A percentile compares a stretch with the other conserved stretches of the same genome.
phyloP scores from a whole-genome alignment of 257 asterid genomes.

The Datura wrightii region DNA sequence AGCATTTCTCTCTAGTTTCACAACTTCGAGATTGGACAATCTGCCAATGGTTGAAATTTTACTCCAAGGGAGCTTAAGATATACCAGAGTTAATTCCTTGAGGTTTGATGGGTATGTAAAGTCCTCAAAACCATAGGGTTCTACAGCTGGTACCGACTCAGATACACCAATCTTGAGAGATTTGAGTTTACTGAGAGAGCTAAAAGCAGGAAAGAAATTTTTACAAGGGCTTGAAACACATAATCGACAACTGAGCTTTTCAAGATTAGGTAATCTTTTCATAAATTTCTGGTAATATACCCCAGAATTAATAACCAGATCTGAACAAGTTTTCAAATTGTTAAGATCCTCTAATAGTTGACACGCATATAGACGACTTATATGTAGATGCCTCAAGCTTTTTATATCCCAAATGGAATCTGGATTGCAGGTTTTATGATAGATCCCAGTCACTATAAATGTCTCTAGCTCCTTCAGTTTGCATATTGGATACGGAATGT shows the following conservation, averaged over 20 bases:
- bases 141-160: background rate
- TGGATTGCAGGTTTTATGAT: background rate
- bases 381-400: background rate
- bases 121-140: background rate
- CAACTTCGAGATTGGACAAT: background rate
- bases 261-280: background rate
- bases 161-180: background rate
- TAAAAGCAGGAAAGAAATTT: background rate
- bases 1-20: background rate
- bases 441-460: background rate
- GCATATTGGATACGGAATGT: background rate
- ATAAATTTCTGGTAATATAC: background rate
- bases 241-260: background rate
- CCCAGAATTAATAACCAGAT: background rate
- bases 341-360: background rate
- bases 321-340: background rate
- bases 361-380: background rate
- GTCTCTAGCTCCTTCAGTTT: background rate
- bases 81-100: background rate
- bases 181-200: background rate
- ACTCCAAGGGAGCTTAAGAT: background rate
- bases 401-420: background rate
- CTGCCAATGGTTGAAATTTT: background rate
- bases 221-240: background rate
- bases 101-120: background rate